Evolutionary conservation across 1,139 yeast species (phyloP), one percentile per base, ranked within the genome.

Genomic region (Candida sp.): DNA sequence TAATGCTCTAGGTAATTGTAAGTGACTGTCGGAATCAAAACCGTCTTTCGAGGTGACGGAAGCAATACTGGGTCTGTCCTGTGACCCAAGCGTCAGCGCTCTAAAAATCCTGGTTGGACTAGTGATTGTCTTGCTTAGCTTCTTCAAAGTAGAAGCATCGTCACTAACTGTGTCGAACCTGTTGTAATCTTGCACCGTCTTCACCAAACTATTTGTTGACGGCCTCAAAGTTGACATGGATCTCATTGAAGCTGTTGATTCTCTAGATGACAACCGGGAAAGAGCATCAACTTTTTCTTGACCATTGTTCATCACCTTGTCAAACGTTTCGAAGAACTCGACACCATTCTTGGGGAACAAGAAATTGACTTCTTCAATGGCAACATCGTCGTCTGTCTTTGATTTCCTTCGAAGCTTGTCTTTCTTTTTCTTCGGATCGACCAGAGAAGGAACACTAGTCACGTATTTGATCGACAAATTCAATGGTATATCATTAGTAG

Each of bases 311-410:
- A 69, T 51, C 8, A 70, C 58, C 22, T 60, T 58, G 11, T 59
- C 61, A 45, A 75, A 60, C 0, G 56, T 51, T 2, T 64, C 58
- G 43, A 63, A 61, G 49, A 75, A 71, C 4, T 61, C 63, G 3
- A 62, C 58, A 3, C 75, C 74, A 26, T 61, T 62, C 22, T 59
- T 72, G 62, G 90, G 86, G 58, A 90, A 88, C 58, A 90, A 81
- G 58, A 92, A 80, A 52, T 81, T 83, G 56, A 87, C 83, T 48
- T 86, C 90, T 59, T 89, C 93, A 46, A 83, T 60, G 0, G 86
- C 86, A 5, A 37, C 17, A 23, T 39, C 38, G n/a, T 44, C 48
- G 9, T 49, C 47, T 4, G 47, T 42, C 39, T 47, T 49, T 39
- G 44, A 48, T 39, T 43, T 56, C 49, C 48, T 57, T 43, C 42